Conservation (phyloP, 352 stramenopile genomes). For the Globisporangium irregulare region DNA sequence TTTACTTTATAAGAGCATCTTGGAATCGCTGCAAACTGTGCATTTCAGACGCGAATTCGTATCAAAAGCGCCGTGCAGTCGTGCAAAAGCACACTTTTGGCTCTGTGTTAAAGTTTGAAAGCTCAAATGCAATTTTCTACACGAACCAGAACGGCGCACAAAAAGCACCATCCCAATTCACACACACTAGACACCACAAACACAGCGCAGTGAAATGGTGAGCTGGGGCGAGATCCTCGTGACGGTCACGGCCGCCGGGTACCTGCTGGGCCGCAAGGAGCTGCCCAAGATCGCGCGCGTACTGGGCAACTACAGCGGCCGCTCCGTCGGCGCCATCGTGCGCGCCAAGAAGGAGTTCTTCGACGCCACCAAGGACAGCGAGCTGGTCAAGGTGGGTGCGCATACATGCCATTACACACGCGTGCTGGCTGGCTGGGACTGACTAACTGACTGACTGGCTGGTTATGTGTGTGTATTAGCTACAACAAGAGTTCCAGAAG, state of each 20-base stretch:
- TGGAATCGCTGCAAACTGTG: too few relatives aligned
- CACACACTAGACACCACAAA: too few relatives aligned
- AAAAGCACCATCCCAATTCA: too few relatives aligned
- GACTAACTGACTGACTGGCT: too few relatives aligned
- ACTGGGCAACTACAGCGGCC: slow-evolving; percentile 54
- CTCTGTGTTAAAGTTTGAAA: too few relatives aligned
- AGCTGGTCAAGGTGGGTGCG: slow-evolving; percentile 58
- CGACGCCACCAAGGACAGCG: slow-evolving; percentile 74
- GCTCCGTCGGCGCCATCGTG: slow-evolving; percentile 63
- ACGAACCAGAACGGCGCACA: too few relatives aligned
- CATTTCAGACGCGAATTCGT: too few relatives aligned
- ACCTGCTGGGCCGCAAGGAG: slow-evolving; percentile 67
- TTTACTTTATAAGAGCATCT: too few relatives aligned
- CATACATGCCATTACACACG: background rate
- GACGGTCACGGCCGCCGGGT: slow-evolving; percentile 60
- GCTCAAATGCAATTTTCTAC: too few relatives aligned
- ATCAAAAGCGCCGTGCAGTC: too few relatives aligned
- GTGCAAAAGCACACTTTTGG: too few relatives aligned
- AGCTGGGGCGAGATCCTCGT: slow-evolving; percentile 65
- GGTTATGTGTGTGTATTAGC: slow-evolving; percentile 17
- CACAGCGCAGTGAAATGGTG: slow-evolving; percentile 36
- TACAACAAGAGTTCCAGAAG: slow-evolving; percentile 76
- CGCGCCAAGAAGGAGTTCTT: slow-evolving; percentile 85
- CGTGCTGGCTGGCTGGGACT: too few relatives aligned
- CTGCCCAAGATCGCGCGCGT: slow-evolving; percentile 67